Evolutionary conservation across 306 rosid genomes (phyloP).

Genomic region (Malus asiatica): DNA sequence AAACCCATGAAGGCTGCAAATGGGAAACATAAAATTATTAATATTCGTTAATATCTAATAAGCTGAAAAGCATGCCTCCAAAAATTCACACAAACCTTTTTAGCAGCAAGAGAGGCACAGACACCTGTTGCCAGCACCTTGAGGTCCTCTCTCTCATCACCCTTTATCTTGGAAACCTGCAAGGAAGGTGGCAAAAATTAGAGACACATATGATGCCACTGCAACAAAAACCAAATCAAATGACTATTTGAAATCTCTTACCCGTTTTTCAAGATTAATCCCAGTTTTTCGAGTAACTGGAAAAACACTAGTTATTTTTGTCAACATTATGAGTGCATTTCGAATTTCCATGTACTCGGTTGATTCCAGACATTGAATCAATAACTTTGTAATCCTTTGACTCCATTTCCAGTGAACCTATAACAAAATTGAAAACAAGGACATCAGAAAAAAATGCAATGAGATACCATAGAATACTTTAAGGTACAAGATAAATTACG

Average conservation of each 20-base stretch:
- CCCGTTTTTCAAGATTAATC: constrained; percentile 93
- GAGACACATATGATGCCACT: neutral
- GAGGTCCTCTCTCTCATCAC: constrained; percentile 96
- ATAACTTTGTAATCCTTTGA: constrained; percentile 82
- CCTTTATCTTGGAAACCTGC: constrained; percentile 92
- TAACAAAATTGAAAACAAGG: neutral
- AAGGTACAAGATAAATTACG: neutral
- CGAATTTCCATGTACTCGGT: constrained; percentile 97
- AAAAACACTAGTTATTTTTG: constrained; percentile 86
- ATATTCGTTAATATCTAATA: neutral
- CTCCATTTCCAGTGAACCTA: constrained; percentile 99
- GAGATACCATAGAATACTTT: neutral
- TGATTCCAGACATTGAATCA: constrained; percentile 94
- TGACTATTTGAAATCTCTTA: constrained; percentile 14
- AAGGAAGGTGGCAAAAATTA: constrained; percentile 3
- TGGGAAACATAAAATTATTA: neutral
- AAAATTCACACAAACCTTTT: constrained; percentile 56
- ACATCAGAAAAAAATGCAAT: neutral
- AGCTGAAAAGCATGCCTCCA: neutral
- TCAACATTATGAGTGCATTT: constrained; percentile 85
- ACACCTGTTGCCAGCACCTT: constrained; percentile 98
- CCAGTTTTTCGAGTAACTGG: constrained; percentile 97
- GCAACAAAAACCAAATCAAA: neutral
- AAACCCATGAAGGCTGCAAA: constrained; percentile 89
- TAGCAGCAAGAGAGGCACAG: constrained; percentile 89